A percentile compares a stretch with the other conserved stretches of the same genome.
These are phyloP conservation scores for Aspergillus candidus DNA, from an alignment of 2,329 filamentous ascomycete species.

Conservation along the genomic window DNA sequence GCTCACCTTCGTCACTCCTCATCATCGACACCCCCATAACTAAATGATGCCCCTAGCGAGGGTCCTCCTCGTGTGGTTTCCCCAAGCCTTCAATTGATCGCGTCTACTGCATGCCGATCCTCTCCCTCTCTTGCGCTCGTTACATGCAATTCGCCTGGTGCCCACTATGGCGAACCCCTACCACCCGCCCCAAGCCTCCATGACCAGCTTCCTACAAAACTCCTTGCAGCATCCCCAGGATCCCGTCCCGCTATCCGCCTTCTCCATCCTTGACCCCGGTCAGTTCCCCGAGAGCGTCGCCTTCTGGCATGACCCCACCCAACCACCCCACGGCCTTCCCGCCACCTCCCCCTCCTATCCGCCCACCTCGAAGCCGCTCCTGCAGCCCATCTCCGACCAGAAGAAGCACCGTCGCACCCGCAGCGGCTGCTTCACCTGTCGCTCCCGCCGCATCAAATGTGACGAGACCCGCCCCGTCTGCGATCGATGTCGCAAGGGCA, in stretches of 20 bases:
- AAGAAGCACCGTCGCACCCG: conserved; percentile 90
- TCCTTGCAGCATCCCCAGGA: conserved; percentile 21
- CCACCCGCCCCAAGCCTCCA: conserved; percentile 23
- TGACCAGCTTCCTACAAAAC: conserved; percentile 22
- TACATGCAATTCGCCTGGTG: conserved; percentile 15
- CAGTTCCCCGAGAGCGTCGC: conserved; percentile 40
- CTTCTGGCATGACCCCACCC: conserved; percentile 37
- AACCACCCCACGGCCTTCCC: conserved; percentile 8
- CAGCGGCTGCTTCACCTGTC: conserved; percentile 90
- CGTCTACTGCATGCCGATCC: conserved; percentile 12
- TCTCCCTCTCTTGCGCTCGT: conserved; percentile 4
- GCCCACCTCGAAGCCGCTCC: conserved; percentile 24
- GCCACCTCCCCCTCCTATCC: conserved; percentile 12
- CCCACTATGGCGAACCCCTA: conserved; percentile 27
- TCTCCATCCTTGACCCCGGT: conserved; percentile 29
- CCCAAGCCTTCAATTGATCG: conserved; percentile 9
- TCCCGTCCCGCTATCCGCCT: conserved; percentile 24
- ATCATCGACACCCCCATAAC: not conserved
- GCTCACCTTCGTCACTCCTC: not conserved
- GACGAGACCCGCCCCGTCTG: conserved; percentile 84
- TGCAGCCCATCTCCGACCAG: conserved; percentile 50
- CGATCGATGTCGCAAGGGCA: conserved; percentile 86
- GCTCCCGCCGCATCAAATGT: conserved; percentile 86
- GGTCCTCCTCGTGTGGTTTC: conserved; percentile 7
- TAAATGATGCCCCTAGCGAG: conserved; percentile 10